phyloP scores from a whole-genome alignment of 257 asterid genomes.

The Mitragyna speciosa region DNA sequence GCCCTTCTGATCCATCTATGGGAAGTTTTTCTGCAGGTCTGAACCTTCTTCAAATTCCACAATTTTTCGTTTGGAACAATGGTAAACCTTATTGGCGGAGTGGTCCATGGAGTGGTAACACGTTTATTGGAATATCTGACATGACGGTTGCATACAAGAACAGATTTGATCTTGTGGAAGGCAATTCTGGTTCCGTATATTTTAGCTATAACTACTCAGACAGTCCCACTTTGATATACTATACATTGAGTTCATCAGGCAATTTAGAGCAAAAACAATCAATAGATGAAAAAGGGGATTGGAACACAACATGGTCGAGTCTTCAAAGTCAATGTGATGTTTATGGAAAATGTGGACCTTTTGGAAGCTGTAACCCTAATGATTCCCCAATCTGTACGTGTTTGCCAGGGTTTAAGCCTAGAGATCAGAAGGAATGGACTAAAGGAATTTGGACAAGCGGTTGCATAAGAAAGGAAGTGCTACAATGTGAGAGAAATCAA shows the following conservation, averaged over 20 bases:
- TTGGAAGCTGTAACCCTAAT: conserved; percentile 46
- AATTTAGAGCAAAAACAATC: conserved; percentile 1
- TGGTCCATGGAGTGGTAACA: conserved; percentile 39
- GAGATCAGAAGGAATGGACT: conserved; percentile 42
- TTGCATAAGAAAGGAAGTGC: conserved; percentile 40
- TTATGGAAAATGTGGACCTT: conserved; percentile 49
- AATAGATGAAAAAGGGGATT: conserved; percentile 4
- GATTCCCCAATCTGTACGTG: conserved; percentile 50
- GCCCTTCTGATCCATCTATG: conserved; percentile 38
- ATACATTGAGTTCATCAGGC: conserved; percentile 25
- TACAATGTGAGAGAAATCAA: conserved; percentile 37
- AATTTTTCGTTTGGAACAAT: conserved; percentile 35
- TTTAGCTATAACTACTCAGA: neutral
- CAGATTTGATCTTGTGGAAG: conserved; percentile 3
- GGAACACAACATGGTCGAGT: conserved; percentile 6
- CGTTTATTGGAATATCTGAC: conserved; percentile 17
- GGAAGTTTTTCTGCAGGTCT: conserved; percentile 40
- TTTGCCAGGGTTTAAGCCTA: conserved; percentile 49
- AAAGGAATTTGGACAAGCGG: conserved; percentile 56
- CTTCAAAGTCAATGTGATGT: conserved; percentile 3
- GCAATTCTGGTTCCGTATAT: no score
- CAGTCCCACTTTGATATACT: neutral
- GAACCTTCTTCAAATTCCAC: conserved; percentile 29
- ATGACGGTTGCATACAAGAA: conserved; percentile 15
- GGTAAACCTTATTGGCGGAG: conserved; percentile 41